Evolutionary conservation across 371 early-diverging fungal species (phyloP).

Genomic region (Dinochytrium kinnereticum): DNA sequence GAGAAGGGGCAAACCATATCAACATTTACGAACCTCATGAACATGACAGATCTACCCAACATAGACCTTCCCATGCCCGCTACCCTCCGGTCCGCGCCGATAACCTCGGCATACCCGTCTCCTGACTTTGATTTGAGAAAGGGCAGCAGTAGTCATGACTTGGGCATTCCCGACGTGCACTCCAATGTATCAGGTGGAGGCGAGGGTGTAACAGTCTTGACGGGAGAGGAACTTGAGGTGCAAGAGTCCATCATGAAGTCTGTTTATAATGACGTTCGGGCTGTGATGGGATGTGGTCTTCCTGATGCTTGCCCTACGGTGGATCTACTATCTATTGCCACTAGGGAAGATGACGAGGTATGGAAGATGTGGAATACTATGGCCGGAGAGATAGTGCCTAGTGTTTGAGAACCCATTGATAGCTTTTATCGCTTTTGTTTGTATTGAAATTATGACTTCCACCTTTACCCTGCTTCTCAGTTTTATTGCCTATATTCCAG

Average conservation of each 20-base stretch:
- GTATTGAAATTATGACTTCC: no score
- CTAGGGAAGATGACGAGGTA: conserved; percentile 1
- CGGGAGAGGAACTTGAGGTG: not conserved
- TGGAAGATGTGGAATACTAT: conserved; percentile 12
- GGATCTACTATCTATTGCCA: not conserved
- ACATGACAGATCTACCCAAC: not conserved
- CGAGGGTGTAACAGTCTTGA: not conserved
- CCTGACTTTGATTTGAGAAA: no score
- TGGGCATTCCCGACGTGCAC: no score
- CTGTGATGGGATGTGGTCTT: not conserved
- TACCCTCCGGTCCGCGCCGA: not conserved
- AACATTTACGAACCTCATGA: not conserved
- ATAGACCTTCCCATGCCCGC: not conserved
- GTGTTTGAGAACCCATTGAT: no score
- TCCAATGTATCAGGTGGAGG: no score
- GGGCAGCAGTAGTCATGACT: no score
- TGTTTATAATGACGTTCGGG: not conserved
- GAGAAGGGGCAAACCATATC: no score
- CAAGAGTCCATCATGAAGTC: not conserved
- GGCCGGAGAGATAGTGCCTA: no score
- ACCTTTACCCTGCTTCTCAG: no score
- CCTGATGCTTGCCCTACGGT: not conserved
- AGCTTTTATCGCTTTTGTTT: no score
- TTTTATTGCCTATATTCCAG: no score
- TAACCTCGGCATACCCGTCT: no score